Evolutionary conservation across 2,329 filamentous ascomycete genomes (phyloP), one percentile per base, ranked within the genome.

Genomic region (Hypomyces perniciosus): DNA sequence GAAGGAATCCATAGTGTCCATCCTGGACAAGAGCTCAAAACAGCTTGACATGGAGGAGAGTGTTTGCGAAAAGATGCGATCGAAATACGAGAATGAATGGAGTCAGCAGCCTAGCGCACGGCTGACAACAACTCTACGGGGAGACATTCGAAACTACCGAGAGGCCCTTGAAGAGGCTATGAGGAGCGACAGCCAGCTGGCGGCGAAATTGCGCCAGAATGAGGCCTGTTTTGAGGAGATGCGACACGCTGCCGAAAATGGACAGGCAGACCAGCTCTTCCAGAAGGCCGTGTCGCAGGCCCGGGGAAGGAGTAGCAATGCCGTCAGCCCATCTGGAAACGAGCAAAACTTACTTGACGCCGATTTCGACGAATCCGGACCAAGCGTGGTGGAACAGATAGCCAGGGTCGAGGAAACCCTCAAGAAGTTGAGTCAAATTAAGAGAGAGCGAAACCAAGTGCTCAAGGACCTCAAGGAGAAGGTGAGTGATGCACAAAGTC

Each of bases 11-110:
- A 87, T 96, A 9, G 67, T 89, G 28, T 75, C 77, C 3, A 80
- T 83, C 3, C 69, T 99, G 50, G 90, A 96, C 51, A 81, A 81
- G 51, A 89, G 89, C 60, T 84, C 85, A 50, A 95, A 95, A 66
- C 88, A 95, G 62, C 72, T 99, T 39, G 93, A 99, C 59, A 90
- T 93, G 83, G 93, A 99, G 68, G 95, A 97, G 71, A 95, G 89
- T 50, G 89, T 97, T 0, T 99, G 93, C 66, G 93, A 99, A 68
- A 99, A 97, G 75, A 99, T 99, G 93, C 83, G 93, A 43, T 95
- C 90, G 9, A 99, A 99, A 67, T 97, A 97, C 65, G 91, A 92
- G 50, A 80, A 78, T 29, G 92, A 97, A 49, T 99, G 93, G 93
- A 96, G 90, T 13, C 93, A 99, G 62, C 93, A 99, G 63, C 93